Conservation (phyloP, 2,329 filamentous ascomycete genomes). For the Didymosphaeria variabile region DNA sequence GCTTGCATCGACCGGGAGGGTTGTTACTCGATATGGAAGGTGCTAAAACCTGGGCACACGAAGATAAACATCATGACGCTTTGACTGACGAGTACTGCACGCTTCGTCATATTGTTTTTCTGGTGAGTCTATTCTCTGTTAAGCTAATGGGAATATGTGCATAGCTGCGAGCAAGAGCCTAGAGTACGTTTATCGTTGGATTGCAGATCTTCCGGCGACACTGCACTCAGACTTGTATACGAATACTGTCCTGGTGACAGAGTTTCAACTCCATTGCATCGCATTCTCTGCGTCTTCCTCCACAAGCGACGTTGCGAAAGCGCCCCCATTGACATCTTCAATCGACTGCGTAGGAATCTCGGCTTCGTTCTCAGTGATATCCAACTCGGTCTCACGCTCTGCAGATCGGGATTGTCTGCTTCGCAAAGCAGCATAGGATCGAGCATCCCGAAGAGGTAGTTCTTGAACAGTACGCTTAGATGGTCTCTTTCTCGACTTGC, state of each 20-base stretch:
- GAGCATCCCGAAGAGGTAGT: slow-evolving; percentile 21
- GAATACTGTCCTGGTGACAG: neutral
- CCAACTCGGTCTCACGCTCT: neutral
- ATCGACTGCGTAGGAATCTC: slow-evolving; percentile 16
- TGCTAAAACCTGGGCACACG: slow-evolving; percentile 18
- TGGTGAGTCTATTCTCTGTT: neutral
- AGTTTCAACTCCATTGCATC: neutral
- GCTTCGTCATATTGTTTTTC: neutral
- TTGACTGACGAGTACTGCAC: neutral
- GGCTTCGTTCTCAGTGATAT: slow-evolving; percentile 7
- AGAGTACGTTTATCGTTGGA: neutral
- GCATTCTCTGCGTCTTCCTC: neutral
- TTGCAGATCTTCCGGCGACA: neutral
- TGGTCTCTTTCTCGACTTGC: neutral
- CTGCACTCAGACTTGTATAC: neutral
- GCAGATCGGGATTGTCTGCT: slow-evolving; percentile 3
- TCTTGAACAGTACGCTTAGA: slow-evolving; percentile 5
- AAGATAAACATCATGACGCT: neutral
- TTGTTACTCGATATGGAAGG: slow-evolving; percentile 41
- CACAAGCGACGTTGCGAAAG: neutral
- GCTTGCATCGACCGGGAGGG: slow-evolving; percentile 31
- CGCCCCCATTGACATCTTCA: slow-evolving; percentile 4
- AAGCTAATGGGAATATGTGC: neutral
- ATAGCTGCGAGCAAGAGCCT: neutral
- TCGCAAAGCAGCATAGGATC: slow-evolving; percentile 20